These are phyloP conservation scores for Protomyces macrosporus DNA, from an alignment of 1,139 yeast species.

Conservation along the genomic window DNA sequence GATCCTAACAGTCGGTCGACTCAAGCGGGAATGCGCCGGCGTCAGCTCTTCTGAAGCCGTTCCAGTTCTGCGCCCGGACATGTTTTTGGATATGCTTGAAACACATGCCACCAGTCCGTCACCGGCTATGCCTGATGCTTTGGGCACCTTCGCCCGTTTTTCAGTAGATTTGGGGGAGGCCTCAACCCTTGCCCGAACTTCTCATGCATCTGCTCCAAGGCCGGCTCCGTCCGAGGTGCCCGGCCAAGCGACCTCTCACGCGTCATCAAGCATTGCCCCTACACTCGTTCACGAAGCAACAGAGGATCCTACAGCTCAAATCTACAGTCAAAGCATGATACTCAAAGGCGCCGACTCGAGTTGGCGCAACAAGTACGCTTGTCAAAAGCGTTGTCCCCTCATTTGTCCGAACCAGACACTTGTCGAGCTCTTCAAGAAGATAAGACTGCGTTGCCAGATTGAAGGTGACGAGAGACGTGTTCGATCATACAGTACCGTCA, in stretches of 20 bases:
- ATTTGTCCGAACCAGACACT: conserved; percentile 28
- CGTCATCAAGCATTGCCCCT: too few species aligned
- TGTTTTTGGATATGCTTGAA: background rate
- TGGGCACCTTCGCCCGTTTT: too few species aligned
- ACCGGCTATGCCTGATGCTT: too few species aligned
- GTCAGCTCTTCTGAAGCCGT: background rate
- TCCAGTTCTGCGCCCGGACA: background rate
- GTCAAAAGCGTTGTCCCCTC: conserved; percentile 31
- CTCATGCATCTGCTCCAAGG: too few species aligned
- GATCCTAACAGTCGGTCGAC: background rate
- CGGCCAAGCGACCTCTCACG: too few species aligned
- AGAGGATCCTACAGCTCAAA: background rate
- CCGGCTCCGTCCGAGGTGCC: too few species aligned
- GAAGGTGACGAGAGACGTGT: conserved; percentile 30
- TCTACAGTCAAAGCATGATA: background rate
- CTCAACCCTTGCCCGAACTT: too few species aligned
- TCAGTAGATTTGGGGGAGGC: too few species aligned
- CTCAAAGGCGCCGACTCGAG: background rate
- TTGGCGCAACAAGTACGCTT: conserved; percentile 26
- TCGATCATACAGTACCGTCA: conserved; percentile 32
- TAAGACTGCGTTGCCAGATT: conserved; percentile 27
- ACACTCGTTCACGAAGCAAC: conserved; percentile 1
- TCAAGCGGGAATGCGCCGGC: background rate
- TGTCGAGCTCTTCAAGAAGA: conserved; percentile 18
- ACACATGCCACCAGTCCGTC: background rate